Conservation (phyloP, 495 filamentous ascomycete genomes). For the Diplogelasinospora grovesii region DNA sequence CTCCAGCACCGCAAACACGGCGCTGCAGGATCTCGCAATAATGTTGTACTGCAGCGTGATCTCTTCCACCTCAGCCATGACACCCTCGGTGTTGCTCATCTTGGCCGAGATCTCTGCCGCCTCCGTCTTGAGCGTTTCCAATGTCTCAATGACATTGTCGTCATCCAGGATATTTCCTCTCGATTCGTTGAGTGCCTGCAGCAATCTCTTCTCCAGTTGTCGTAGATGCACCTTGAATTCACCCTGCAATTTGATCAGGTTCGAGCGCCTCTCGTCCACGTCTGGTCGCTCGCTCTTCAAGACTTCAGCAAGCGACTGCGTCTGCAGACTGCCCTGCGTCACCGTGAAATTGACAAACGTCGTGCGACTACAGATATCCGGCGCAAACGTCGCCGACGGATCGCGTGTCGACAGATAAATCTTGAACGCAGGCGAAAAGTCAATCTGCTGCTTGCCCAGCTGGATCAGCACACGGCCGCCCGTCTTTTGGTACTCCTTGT, state of each 20-base stretch:
- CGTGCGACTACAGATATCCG: slow-evolving; percentile 94
- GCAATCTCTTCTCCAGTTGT: slow-evolving; percentile 87
- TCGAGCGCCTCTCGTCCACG: slow-evolving; percentile 92
- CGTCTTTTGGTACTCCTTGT: slow-evolving; percentile 99
- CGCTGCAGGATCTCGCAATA: slow-evolving; percentile 89
- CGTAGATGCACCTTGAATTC: slow-evolving; percentile 97
- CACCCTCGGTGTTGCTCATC: slow-evolving; percentile 92
- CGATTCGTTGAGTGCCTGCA: slow-evolving; percentile 95
- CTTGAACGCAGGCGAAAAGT: slow-evolving; percentile 96
- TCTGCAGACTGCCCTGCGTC: slow-evolving; percentile 96
- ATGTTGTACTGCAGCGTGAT: slow-evolving; percentile 90
- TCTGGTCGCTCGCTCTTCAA: slow-evolving; percentile 95
- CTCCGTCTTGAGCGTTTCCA: slow-evolving; percentile 96
- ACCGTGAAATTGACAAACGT: slow-evolving; percentile 99
- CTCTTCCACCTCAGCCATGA: slow-evolving; percentile 94
- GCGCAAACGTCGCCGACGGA: slow-evolving; percentile 93
- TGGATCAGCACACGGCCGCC: slow-evolving; percentile 97
- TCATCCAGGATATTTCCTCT: slow-evolving; percentile 97
- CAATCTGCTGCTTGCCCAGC: slow-evolving; percentile 96
- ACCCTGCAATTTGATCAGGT: slow-evolving; percentile 95
- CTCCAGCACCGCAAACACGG: slow-evolving; percentile 92
- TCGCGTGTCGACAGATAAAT: slow-evolving; percentile 93
- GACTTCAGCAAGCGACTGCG: slow-evolving; percentile 93
- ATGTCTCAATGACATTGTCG: slow-evolving; percentile 93
- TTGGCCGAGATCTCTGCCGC: slow-evolving; percentile 92